Percentiles rank a stretch among this genome's conserved stretches.
Evolutionary conservation across 768 basidiomycete species (phyloP).

Genomic region (Trichaptum fuscoviolaceum): DNA sequence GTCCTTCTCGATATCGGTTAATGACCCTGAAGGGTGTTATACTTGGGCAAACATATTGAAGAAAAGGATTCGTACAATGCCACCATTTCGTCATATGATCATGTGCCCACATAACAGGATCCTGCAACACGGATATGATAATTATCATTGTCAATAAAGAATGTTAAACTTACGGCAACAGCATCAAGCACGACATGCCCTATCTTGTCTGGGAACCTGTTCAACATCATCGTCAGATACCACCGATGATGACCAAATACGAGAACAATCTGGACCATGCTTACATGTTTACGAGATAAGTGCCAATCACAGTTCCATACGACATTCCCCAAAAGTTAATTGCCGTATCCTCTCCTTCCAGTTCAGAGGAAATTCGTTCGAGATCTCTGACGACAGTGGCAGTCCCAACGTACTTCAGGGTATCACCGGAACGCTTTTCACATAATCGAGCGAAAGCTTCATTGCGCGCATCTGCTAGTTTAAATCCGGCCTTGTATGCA

Average conservation of each 20-base stretch:
- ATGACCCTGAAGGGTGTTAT: background rate
- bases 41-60: background rate
- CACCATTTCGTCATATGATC: constrained; percentile 18
- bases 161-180: constrained; percentile 19
- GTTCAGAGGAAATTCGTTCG: constrained; percentile 20
- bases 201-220: constrained; percentile 25
- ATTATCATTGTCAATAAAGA: constrained; percentile 2
- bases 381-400: constrained; percentile 28
- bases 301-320: constrained; percentile 28
- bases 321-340: constrained; percentile 28
- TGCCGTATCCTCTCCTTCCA: constrained; percentile 24
- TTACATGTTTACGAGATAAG: constrained; percentile 29
- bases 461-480: background rate
- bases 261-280: background rate
- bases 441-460: background rate
- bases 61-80: background rate
- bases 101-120: constrained; percentile 7
- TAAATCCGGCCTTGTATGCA: background rate
- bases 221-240: background rate
- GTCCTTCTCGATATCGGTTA: constrained; percentile 6
- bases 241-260: no score
- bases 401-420: constrained; percentile 27
- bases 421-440: background rate
- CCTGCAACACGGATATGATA: background rate
- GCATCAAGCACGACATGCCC: constrained; percentile 27